phyloP scores from a whole-genome alignment of 345 rosid species.

The Aethionema arabicum region DNA sequence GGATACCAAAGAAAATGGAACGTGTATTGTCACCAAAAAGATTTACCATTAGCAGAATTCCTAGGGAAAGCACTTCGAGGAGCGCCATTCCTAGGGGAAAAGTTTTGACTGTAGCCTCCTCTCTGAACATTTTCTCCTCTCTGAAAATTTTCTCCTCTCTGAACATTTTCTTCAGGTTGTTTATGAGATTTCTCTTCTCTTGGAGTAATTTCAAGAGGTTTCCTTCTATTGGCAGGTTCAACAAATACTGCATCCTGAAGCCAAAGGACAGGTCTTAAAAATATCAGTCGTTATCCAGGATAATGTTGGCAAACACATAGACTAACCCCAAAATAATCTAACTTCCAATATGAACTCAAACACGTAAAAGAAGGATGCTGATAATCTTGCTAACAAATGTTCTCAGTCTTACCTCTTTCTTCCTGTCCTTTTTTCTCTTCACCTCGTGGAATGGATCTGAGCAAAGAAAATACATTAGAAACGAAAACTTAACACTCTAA shows the following conservation, averaged over 20 bases:
- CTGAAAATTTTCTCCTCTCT: constrained; percentile 48
- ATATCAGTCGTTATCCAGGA: constrained; percentile 28
- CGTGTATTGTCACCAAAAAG: background rate
- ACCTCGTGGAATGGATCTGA: constrained; percentile 88
- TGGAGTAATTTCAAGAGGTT: constrained; percentile 38
- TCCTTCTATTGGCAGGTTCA: constrained; percentile 42
- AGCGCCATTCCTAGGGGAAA: constrained; percentile 40
- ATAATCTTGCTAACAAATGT: background rate
- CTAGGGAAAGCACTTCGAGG: constrained; percentile 6
- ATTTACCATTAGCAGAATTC: constrained; percentile 26
- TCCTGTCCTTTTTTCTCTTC: constrained; percentile 68
- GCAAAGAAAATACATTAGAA: background rate
- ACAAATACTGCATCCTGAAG: constrained; percentile 47
- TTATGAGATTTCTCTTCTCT: constrained; percentile 37
- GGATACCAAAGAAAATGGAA: background rate
- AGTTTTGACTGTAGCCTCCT: constrained; percentile 45
- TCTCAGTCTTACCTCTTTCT: constrained; percentile 62
- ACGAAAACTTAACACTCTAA: background rate
- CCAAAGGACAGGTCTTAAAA: constrained; percentile 29
- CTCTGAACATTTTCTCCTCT: constrained; percentile 49
- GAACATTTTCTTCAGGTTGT: constrained; percentile 42
- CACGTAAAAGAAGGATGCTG: background rate
- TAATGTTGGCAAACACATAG: background rate
- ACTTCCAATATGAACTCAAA: constrained; percentile 1
- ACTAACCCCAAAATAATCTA: background rate